Conservation (phyloP, 2,329 filamentous ascomycete genomes). For the Fragosphaeria purpurea region DNA sequence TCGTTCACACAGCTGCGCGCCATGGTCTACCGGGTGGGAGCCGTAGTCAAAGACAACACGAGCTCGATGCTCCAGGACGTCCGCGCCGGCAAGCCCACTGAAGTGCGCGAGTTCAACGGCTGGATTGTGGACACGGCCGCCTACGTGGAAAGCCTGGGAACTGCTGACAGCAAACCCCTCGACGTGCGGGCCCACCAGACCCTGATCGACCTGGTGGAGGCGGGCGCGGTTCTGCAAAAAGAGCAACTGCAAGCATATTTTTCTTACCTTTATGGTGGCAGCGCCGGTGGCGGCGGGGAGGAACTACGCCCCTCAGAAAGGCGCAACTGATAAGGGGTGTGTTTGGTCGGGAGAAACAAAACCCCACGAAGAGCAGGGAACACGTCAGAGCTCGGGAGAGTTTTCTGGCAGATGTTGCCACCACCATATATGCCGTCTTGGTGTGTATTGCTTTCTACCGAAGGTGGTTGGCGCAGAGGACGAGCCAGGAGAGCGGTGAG, state of each 20-base stretch:
- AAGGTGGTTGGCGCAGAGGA: too few relatives aligned
- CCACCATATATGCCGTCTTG: too few relatives aligned
- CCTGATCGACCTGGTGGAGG: constrained; percentile 17
- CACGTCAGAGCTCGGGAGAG: too few relatives aligned
- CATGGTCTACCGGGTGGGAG: constrained; percentile 37
- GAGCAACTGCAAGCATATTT: constrained; percentile 3
- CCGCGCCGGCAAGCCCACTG: constrained; percentile 38
- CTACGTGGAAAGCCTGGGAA: constrained; percentile 9
- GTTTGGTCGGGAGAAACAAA: too few relatives aligned
- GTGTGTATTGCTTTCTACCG: too few relatives aligned
- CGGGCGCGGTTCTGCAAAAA: constrained; percentile 8
- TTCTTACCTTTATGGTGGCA: too few relatives aligned
- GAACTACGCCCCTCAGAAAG: too few relatives aligned
- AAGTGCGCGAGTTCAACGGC: constrained; percentile 50
- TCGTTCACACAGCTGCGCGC: constrained; percentile 29
- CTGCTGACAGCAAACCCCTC: background rate
- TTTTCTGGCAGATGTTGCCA: too few relatives aligned
- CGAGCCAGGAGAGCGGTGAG: too few relatives aligned
- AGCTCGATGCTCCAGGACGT: constrained; percentile 56
- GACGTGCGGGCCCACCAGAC: constrained; percentile 14
- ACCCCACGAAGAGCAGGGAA: too few relatives aligned
- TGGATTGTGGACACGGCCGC: constrained; percentile 18
- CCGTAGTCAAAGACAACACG: constrained; percentile 41
- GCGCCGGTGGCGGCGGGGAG: too few relatives aligned
- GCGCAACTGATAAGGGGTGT: too few relatives aligned